These are phyloP conservation scores for Athelia psychrophila DNA, from an alignment of 1,284 basidiomycete species.

Conservation along the genomic window DNA sequence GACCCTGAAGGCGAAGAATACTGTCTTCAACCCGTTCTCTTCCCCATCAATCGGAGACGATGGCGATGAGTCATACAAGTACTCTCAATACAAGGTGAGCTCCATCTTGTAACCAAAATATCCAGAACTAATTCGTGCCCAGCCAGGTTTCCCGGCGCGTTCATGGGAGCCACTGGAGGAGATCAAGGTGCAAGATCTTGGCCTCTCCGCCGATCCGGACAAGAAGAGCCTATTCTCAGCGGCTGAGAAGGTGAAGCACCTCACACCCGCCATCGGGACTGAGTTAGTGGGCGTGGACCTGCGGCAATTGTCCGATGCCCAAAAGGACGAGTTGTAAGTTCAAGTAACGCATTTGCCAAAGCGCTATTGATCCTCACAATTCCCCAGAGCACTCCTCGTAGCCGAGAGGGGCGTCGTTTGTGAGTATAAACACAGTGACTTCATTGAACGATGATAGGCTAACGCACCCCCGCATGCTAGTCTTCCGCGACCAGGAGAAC, in stretches of 20 bases:
- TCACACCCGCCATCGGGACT: conserved; percentile 65
- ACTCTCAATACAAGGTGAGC: background rate
- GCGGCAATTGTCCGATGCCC: conserved; percentile 50
- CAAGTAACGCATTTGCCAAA: background rate
- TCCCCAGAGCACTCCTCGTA: conserved; percentile 55
- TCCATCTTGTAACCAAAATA: conserved; percentile 6
- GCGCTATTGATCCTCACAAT: conserved; percentile 3
- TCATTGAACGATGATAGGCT: background rate
- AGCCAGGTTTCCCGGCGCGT: conserved; percentile 67
- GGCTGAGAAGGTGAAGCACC: conserved; percentile 55
- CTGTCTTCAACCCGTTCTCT: background rate
- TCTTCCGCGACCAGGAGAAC: conserved; percentile 72
- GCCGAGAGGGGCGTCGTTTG: conserved; percentile 71
- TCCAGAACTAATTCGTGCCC: background rate
- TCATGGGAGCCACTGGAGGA: conserved; percentile 64
- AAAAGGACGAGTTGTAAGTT: conserved; percentile 66
- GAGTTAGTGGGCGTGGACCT: conserved; percentile 65
- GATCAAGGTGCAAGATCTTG: conserved; percentile 62
- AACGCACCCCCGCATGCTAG: conserved; percentile 31
- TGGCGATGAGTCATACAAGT: background rate
- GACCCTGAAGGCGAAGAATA: background rate
- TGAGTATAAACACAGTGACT: conserved; percentile 32
- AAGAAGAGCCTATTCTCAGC: conserved; percentile 56
- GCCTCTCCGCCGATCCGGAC: conserved; percentile 52
- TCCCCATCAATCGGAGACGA: background rate